These are phyloP conservation scores for Populus ilicifolia DNA, from an alignment of 345 rosid species.

Conservation along the genomic window DNA sequence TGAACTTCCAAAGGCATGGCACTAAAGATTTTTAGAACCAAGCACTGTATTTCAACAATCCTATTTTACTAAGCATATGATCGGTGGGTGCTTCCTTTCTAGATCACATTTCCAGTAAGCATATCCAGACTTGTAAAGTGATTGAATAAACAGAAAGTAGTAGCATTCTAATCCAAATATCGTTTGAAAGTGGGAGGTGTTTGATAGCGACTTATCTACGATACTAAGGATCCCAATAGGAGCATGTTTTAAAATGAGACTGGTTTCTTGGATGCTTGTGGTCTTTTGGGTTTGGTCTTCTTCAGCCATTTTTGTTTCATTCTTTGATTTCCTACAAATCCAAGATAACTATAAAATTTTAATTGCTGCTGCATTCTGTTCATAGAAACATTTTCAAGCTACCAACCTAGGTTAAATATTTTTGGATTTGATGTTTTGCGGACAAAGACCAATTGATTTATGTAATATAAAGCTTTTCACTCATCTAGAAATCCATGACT, in stretches of 20 bases:
- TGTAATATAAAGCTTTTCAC: background rate
- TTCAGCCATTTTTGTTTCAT: background rate
- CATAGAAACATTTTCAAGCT: background rate
- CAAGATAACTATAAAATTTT: background rate
- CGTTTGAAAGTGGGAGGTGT: background rate
- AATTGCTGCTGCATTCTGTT: background rate
- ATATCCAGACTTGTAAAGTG: background rate
- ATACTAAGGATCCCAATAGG: no score
- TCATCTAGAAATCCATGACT: background rate
- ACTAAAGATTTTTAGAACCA: background rate
- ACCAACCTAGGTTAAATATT: background rate
- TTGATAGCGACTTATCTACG: background rate
- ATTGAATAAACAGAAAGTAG: background rate
- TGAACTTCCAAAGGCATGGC: no score
- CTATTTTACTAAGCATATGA: background rate
- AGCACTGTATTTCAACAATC: background rate
- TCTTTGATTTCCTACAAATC: background rate
- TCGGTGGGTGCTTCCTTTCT: background rate
- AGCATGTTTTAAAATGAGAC: background rate
- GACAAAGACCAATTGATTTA: background rate
- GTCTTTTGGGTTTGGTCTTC: background rate
- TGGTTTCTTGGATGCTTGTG: background rate
- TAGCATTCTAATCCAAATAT: background rate
- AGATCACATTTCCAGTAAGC: background rate
- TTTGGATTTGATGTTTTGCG: background rate